Evolutionary conservation across 306 rosid species (phyloP), one percentile per base, ranked within the genome.

Genomic region (Neltuma alba): DNA sequence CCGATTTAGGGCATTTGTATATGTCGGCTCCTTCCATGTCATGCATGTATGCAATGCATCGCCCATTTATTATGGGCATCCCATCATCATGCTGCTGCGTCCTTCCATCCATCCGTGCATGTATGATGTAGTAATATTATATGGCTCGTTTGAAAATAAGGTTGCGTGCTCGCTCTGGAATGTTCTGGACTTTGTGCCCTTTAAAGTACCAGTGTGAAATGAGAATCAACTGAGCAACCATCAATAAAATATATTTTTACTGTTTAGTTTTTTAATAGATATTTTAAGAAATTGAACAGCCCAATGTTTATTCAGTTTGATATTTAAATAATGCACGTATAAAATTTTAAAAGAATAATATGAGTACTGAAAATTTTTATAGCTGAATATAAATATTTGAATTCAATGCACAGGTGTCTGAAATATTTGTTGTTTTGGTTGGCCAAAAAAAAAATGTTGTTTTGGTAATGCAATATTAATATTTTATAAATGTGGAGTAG

Each of bases 21-120:
- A 34, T 63, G 79, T 71, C 71, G 78, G 75, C 76, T 34, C 67
- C 31, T 65, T 66, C 80, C 69, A 33, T 42, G 66, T 70, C 36
- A 62, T 58, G 70, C 15, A 16, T 48, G 2, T 3, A 61, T 62
- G 68, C 1, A 4, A 65, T 36, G 68, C 41, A 7, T 16, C 23
- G 2, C 9, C 5, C n/a, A 76, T 69, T n/a, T 36, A n/a, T n/a
- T n/a, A 38, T 14, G 60, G 30, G 48, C 28, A 48, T 69, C 33
- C 30, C 65, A 50, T 20, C 61, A n/a, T n/a, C n/a, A 50, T 0
- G 58, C 66, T 74, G 61, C 42, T 23, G 1, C 9, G 21, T 48
- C 13, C 42, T 63, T 31, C 21, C 18, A 10, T 65, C 3, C 71
- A 65, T 65, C 1, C 8, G 1, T 66, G 71, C 12, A 54, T 75